These are phyloP conservation scores for Chlamydomonas incerta DNA, from an alignment of 139 green algal species.

Conservation along the genomic window DNA sequence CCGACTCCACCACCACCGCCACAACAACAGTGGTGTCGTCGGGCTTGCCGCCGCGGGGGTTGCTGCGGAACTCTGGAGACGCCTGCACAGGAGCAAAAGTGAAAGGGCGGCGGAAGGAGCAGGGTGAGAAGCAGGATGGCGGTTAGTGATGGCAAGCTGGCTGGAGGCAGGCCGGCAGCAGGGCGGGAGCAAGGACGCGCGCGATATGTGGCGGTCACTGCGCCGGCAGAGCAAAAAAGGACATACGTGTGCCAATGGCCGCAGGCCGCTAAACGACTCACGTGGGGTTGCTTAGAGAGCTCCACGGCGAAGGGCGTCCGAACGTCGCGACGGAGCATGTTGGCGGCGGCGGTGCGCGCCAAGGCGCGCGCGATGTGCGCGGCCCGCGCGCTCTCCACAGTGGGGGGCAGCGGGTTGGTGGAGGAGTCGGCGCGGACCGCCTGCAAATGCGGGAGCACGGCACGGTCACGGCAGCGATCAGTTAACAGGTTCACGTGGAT, in stretches of 20 bases:
- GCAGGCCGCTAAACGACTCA: too few relatives aligned
- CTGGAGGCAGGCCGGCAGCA: too few relatives aligned
- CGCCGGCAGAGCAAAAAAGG: too few relatives aligned
- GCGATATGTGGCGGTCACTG: too few relatives aligned
- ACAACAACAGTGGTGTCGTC: constrained; percentile 90
- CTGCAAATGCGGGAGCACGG: not conserved
- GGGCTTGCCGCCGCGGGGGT: constrained; percentile 80
- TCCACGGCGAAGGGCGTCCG: constrained; percentile 81
- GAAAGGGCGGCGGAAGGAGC: too few relatives aligned
- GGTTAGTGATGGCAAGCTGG: too few relatives aligned
- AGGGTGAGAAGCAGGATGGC: too few relatives aligned
- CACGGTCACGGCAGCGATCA: too few relatives aligned
- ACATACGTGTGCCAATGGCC: too few relatives aligned
- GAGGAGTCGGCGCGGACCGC: constrained; percentile 4
- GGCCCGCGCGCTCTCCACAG: not conserved
- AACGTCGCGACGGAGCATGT: constrained; percentile 35
- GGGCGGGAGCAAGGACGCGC: too few relatives aligned
- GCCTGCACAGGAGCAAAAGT: not conserved
- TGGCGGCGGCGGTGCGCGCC: constrained; percentile 35
- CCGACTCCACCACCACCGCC: constrained; percentile 57
- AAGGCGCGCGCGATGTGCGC: not conserved
- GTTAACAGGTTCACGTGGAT: too few relatives aligned
- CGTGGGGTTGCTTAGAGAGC: constrained; percentile 33
- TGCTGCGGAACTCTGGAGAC: constrained; percentile 40
- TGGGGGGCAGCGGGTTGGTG: not conserved